Percentiles rank a stretch among this genome's conserved stretches.
phyloP scores from a whole-genome alignment of 2,329 filamentous ascomycete species.

The Endoconidiophora polonica region DNA sequence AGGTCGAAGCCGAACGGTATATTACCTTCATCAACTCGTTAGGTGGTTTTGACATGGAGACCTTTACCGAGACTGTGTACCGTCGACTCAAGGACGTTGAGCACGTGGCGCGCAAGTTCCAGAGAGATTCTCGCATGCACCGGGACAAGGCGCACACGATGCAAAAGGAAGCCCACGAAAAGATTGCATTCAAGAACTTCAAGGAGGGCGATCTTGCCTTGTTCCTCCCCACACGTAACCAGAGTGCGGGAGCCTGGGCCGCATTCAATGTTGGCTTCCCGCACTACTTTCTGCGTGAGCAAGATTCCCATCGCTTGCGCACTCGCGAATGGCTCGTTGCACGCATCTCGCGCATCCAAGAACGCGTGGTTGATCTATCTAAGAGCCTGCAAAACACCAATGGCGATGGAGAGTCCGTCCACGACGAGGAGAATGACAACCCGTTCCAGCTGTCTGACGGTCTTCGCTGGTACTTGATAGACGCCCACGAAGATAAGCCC shows the following conservation, averaged over 20 bases:
- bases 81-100: constrained; percentile 89
- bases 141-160: constrained; percentile 69
- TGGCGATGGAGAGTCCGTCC: constrained; percentile 32
- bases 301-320: constrained; percentile 70
- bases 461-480: constrained; percentile 87
- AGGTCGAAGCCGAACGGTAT: constrained; percentile 52
- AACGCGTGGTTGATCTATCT: constrained; percentile 82
- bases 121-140: constrained; percentile 72
- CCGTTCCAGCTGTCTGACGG: constrained; percentile 94
- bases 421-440: constrained; percentile 72
- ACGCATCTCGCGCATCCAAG: constrained; percentile 77
- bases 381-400: constrained; percentile 44
- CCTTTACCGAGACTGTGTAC: constrained; percentile 68
- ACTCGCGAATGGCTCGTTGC: constrained; percentile 92
- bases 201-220: constrained; percentile 91
- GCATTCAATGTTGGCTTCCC: constrained; percentile 96
- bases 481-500: constrained; percentile 83
- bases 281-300: constrained; percentile 90
- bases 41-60: constrained; percentile 65
- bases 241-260: constrained; percentile 88
- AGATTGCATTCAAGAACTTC: constrained; percentile 90
- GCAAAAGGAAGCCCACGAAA: constrained; percentile 79
- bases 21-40: constrained; percentile 56
- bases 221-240: constrained; percentile 86
- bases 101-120: constrained; percentile 81